These are phyloP conservation scores for Colletotrichum endophyticum DNA, from an alignment of 2,329 filamentous ascomycete genomes.

Conservation along the genomic window DNA sequence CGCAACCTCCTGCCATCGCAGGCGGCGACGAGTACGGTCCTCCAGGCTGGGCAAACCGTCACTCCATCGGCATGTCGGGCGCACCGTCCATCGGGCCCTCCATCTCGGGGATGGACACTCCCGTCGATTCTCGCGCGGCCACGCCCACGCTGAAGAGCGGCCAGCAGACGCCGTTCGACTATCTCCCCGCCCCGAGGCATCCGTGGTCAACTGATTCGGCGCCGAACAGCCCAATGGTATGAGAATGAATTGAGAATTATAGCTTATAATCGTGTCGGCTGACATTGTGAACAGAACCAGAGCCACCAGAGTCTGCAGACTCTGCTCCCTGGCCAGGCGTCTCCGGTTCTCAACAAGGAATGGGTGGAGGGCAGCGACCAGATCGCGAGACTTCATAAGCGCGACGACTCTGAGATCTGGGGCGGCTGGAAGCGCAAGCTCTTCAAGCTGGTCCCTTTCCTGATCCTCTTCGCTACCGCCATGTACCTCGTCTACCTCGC, in stretches of 20 bases:
- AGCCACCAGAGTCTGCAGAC: slow-evolving; percentile 46
- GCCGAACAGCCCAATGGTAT: slow-evolving; percentile 32
- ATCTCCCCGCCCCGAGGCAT: slow-evolving; percentile 9
- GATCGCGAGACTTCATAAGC: slow-evolving; percentile 45
- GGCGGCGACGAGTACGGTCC: slow-evolving; percentile 17
- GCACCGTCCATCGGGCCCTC: slow-evolving; percentile 15
- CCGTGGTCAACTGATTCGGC: slow-evolving; percentile 13
- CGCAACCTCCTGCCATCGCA: neutral
- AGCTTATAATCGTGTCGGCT: neutral
- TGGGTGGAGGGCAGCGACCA: slow-evolving; percentile 33
- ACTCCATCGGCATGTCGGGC: slow-evolving; percentile 16
- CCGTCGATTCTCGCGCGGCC: slow-evolving; percentile 27
- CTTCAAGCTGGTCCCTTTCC: slow-evolving; percentile 40
- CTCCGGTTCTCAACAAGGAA: slow-evolving; percentile 33
- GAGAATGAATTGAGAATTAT: neutral
- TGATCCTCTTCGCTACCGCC: slow-evolving; percentile 45
- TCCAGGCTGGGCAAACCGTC: slow-evolving; percentile 18
- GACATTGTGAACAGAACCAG: slow-evolving; percentile 37
- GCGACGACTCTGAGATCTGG: slow-evolving; percentile 48
- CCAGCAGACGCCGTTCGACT: slow-evolving; percentile 27
- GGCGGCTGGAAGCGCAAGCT: slow-evolving; percentile 47
- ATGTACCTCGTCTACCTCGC: slow-evolving; percentile 54
- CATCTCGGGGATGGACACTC: slow-evolving; percentile 22
- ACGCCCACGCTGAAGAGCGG: slow-evolving; percentile 33
- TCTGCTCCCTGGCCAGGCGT: slow-evolving; percentile 37